phyloP scores from a whole-genome alignment of 2,329 filamentous ascomycete species.

The Penicillium fuscoglaucum region DNA sequence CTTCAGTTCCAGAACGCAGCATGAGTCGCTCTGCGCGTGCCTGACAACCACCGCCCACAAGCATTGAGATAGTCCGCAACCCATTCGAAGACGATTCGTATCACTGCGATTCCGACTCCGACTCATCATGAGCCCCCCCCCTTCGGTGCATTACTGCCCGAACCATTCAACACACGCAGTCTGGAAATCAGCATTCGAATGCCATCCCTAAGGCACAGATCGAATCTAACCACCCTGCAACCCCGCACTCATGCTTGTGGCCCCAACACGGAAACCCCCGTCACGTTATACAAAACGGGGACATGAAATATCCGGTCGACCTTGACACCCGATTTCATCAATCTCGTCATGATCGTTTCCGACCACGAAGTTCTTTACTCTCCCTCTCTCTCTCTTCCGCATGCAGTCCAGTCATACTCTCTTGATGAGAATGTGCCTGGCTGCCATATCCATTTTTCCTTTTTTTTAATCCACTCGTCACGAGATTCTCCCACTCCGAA shows the following conservation, averaged over 20 bases:
- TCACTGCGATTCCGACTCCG: constrained; percentile 22
- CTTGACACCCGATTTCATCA: constrained; percentile 8
- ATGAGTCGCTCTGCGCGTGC: constrained; percentile 47
- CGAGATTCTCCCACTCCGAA: constrained; percentile 28
- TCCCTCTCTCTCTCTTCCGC: constrained; percentile 7
- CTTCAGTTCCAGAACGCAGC: constrained; percentile 41
- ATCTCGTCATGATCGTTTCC: constrained; percentile 21
- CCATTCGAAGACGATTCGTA: constrained; percentile 19
- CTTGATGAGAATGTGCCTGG: not conserved
- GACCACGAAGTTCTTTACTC: constrained; percentile 18
- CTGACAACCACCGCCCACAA: constrained; percentile 30
- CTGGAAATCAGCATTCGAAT: not conserved
- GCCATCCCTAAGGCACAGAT: not conserved
- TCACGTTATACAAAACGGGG: not conserved
- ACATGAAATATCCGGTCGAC: constrained; percentile 5
- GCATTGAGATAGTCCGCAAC: constrained; percentile 18
- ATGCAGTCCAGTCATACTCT: constrained; percentile 13
- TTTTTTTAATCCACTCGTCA: constrained; percentile 30
- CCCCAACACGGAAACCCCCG: not conserved
- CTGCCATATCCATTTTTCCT: constrained; percentile 17
- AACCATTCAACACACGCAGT: constrained; percentile 8
- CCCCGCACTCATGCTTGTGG: constrained; percentile 13
- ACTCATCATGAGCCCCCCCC: constrained; percentile 13
- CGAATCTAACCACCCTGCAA: not conserved
- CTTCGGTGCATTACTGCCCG: constrained; percentile 10